A percentile compares a stretch with the other conserved stretches of the same genome.
Evolutionary conservation across 495 filamentous ascomycete genomes (phyloP).

Genomic region (Cercophora newfieldiana): DNA sequence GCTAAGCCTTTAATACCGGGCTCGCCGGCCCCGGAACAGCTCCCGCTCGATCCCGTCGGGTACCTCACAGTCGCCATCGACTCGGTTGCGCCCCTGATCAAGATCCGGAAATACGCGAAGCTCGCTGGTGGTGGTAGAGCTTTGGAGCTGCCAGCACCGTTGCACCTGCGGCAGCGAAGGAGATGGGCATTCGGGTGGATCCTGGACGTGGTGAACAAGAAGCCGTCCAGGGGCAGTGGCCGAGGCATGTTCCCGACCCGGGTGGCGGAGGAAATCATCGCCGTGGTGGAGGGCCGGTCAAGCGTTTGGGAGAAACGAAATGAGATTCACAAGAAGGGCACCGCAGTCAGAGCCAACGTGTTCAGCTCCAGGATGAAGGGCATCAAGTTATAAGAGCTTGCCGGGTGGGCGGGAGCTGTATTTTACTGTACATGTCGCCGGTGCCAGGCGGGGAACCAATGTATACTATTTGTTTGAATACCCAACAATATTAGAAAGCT

Average conservation of each 20-base stretch:
- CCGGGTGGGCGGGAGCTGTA: background rate
- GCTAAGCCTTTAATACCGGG: slow-evolving; percentile 69
- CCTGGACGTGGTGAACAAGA: slow-evolving; percentile 72
- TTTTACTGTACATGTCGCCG: background rate
- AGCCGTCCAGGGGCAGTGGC: slow-evolving; percentile 62
- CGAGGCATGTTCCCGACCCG: slow-evolving; percentile 66
- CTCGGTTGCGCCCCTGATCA: slow-evolving; percentile 88
- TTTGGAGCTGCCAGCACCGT: slow-evolving; percentile 78
- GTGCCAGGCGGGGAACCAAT: background rate
- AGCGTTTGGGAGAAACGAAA: slow-evolving; percentile 77
- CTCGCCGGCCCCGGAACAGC: slow-evolving; percentile 67
- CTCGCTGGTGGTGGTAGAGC: slow-evolving; percentile 82
- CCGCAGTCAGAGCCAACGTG: slow-evolving; percentile 72
- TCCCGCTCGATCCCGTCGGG: slow-evolving; percentile 73
- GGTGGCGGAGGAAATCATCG: slow-evolving; percentile 83
- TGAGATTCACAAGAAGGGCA: slow-evolving; percentile 70
- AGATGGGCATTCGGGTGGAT: slow-evolving; percentile 84
- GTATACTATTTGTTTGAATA: slow-evolving; percentile 12
- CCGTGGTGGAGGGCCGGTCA: slow-evolving; percentile 84
- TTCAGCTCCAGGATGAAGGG: slow-evolving; percentile 24
- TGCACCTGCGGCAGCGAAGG: slow-evolving; percentile 71
- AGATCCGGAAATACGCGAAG: slow-evolving; percentile 71
- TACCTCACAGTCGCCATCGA: slow-evolving; percentile 90
- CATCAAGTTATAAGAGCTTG: background rate
- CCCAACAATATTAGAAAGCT: background rate